phyloP scores from a whole-genome alignment of 2,329 filamentous ascomycete species.

The Chrysoporthe cubensis region DNA sequence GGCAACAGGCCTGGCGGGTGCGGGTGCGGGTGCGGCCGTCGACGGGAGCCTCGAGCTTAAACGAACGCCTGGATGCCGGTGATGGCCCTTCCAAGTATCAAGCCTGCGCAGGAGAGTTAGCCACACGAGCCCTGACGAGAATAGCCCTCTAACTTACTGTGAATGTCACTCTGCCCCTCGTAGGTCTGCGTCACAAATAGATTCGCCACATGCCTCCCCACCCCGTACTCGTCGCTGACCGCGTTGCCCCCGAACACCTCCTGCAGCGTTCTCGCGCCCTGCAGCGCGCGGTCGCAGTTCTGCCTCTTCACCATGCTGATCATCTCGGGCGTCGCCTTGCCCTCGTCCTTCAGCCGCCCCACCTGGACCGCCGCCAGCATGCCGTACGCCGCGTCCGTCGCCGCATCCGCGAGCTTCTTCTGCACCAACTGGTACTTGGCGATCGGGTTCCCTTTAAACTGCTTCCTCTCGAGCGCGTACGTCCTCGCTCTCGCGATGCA shows the following conservation, averaged over 20 bases:
- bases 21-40: background rate
- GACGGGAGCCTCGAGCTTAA: conserved; percentile 40
- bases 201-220: conserved; percentile 93
- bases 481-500: conserved; percentile 78
- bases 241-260: conserved; percentile 98
- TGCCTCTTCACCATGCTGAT: conserved; percentile 96
- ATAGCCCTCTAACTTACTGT: conserved; percentile 64
- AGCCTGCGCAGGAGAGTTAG: conserved; percentile 51
- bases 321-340: conserved; percentile 90
- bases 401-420: conserved; percentile 94
- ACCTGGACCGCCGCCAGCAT: conserved; percentile 91
- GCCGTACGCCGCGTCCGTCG: conserved; percentile 88
- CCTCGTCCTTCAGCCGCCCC: conserved; percentile 88
- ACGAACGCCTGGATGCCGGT: conserved; percentile 81
- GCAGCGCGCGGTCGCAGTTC: conserved; percentile 90
- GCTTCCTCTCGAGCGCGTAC: conserved; percentile 90
- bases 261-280: conserved; percentile 79
- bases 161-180: conserved; percentile 97
- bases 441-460: conserved; percentile 94
- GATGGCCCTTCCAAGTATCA: conserved; percentile 68
- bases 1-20: background rate
- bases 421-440: conserved; percentile 97
- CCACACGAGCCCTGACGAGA: conserved; percentile 26
- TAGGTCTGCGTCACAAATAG: conserved; percentile 98
- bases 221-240: conserved; percentile 96